Conservation (phyloP, 2,329 filamentous ascomycete genomes). For the Lachnellula suecica region DNA sequence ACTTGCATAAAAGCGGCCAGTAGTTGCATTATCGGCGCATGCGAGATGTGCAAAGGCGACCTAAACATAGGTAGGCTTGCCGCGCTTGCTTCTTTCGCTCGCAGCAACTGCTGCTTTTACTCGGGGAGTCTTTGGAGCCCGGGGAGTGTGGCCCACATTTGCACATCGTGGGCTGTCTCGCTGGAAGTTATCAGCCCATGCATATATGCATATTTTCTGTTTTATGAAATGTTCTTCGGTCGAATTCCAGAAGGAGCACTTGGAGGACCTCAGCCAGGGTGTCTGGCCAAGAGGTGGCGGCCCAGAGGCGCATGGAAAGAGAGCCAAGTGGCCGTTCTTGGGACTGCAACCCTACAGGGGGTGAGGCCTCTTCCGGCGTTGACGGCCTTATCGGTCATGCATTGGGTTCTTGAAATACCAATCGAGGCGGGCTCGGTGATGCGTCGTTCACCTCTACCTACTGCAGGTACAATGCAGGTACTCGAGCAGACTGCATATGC, state of each 20-base stretch:
- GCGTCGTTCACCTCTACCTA: constrained; percentile 5
- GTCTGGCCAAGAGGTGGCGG: not conserved
- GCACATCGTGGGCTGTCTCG: not conserved
- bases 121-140: not conserved
- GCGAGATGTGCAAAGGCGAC: constrained; percentile 5
- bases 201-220: not conserved
- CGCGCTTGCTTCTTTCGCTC: constrained; percentile 1
- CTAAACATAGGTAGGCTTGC: constrained; percentile 14
- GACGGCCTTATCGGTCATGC: constrained; percentile 10
- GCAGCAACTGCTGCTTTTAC: constrained; percentile 5
- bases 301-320: not conserved
- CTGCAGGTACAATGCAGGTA: constrained; percentile 33
- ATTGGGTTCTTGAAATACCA: constrained; percentile 2
- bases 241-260: constrained; percentile 22
- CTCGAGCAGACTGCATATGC: constrained; percentile 13
- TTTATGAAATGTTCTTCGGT: constrained; percentile 14
- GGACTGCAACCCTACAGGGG: not conserved
- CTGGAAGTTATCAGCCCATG: not conserved
- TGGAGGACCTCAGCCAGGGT: not conserved
- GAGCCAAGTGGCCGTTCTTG: not conserved
- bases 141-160: not conserved
- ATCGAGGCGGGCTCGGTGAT: constrained; percentile 6
- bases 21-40: constrained; percentile 12
- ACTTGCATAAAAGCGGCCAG: constrained; percentile 6
- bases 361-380: not conserved